Conservation (phyloP, 192 early-diverging fungal species). For the Piromyces finnis region DNA sequence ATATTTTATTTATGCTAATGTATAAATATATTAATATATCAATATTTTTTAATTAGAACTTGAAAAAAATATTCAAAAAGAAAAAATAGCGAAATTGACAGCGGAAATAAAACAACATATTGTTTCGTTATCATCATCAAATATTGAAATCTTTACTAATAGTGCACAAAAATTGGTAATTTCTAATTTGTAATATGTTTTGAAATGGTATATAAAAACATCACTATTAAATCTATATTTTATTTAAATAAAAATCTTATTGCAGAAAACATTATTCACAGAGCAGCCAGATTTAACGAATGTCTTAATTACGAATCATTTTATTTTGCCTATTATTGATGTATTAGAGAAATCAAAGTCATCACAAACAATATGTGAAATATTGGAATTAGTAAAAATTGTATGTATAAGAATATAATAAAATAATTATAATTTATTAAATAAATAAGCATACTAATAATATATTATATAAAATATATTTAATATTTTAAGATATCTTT, state of each 20-base stretch:
- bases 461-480: too few species aligned
- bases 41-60: too few species aligned
- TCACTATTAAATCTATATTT: too few species aligned
- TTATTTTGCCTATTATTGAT: neutral
- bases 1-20: too few species aligned
- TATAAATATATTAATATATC: too few species aligned
- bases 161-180: neutral
- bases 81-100: neutral
- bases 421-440: too few species aligned
- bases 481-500: slow-evolving; percentile 1
- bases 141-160: neutral
- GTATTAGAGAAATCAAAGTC: neutral
- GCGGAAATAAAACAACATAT: neutral
- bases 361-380: neutral
- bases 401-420: too few species aligned
- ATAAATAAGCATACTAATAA: too few species aligned
- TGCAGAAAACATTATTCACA: neutral
- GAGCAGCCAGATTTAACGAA: neutral
- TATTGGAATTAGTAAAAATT: neutral
- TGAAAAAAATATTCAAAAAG: neutral
- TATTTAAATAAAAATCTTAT: too few species aligned
- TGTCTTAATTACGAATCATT: neutral
- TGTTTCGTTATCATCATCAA: neutral
- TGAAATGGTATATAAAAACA: too few species aligned
- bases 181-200: too few species aligned